Evolutionary conservation across 176 grass and related monocot genomes (phyloP), one percentile per base, ranked within the genome.

Genomic region (Eragrostis curvula): DNA sequence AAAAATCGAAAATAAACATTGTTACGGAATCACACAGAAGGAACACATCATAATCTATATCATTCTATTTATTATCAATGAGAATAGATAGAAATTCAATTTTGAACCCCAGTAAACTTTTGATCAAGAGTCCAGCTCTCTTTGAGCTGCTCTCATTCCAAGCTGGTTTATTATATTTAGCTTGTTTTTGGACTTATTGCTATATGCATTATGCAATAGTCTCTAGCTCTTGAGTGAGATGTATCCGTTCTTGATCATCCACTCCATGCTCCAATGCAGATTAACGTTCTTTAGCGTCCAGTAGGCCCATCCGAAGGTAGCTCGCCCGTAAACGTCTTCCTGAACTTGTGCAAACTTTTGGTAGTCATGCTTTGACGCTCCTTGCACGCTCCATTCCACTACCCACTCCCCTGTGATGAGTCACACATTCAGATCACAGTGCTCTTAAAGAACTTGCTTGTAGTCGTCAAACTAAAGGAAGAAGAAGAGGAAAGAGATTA

Each of bases 181-280:
- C 32, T 2, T 36, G 4, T 61, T 14, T 7, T 30, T 30, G 7
- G 3, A 51, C 3, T 49, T 12, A 53, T 73, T 73, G 27, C 36
- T 53, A 16, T 11, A 56, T 36, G 9, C 2, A 60, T 13, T 36
- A 20, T 12, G 12, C 5, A 14, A 2, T 62, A 8, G 11, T 28
- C 56, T 18, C 53, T 75, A 79, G 68, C 9, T 77, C 70, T 70
- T 53, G 15, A 86, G 7, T 11, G 83, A 44, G 71, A 93, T 86
- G 58, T 86, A 92, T 36, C 88, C 90, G 24, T 96, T 93, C 7
- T 64, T 49, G 16, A 96, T 96, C 93, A 96, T 96, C 93, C 90
- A 96, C 71, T 90, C 46, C 70, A 91, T 78, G 40, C 78, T 96
- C 94, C 94, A 93, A 58, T 88, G 88, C 36, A 85, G 3, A 0